A percentile compares a stretch with the other conserved stretches of the same genome.
Evolutionary conservation across 345 rosid species (phyloP).

Genomic region (Mangifera indica): DNA sequence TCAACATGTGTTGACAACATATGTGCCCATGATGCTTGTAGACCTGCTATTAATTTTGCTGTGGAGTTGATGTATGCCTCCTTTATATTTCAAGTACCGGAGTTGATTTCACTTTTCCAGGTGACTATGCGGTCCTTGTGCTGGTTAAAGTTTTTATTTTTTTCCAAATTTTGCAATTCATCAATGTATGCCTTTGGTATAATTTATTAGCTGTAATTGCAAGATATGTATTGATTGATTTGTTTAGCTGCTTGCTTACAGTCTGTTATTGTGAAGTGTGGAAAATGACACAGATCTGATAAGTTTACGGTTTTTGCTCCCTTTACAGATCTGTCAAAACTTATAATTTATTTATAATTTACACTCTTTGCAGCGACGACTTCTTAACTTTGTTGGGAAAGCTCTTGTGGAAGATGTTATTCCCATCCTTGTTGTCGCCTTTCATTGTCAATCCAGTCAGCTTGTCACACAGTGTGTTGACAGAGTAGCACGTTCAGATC

Average conservation of each 20-base stretch:
- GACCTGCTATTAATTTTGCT: conserved; percentile 73
- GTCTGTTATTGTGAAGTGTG: conserved; percentile 2
- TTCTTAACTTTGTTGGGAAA: conserved; percentile 70
- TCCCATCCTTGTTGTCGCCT: conserved; percentile 78
- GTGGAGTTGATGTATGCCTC: conserved; percentile 93
- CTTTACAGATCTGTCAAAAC: background rate
- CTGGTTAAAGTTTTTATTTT: background rate
- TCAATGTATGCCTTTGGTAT: background rate
- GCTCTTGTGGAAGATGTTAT: conserved; percentile 75
- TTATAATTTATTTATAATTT: conserved; percentile 14
- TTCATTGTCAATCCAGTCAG: conserved; percentile 69
- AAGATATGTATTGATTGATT: background rate
- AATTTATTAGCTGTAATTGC: background rate
- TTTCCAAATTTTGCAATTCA: background rate
- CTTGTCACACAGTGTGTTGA: conserved; percentile 72
- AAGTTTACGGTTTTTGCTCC: background rate
- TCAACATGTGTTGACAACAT: conserved; percentile 70
- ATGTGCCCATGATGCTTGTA: conserved; percentile 83
- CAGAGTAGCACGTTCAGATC: conserved; percentile 81
- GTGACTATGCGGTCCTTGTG: conserved; percentile 32
- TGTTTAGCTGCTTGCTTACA: conserved; percentile 9
- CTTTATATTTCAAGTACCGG: conserved; percentile 62
- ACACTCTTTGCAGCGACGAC: conserved; percentile 59
- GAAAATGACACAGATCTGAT: conserved; percentile 9
- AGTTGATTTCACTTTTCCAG: conserved; percentile 82